Evolutionary conservation across 2,329 filamentous ascomycete genomes (phyloP).

Genomic region (Tolypocladium amazonense): DNA sequence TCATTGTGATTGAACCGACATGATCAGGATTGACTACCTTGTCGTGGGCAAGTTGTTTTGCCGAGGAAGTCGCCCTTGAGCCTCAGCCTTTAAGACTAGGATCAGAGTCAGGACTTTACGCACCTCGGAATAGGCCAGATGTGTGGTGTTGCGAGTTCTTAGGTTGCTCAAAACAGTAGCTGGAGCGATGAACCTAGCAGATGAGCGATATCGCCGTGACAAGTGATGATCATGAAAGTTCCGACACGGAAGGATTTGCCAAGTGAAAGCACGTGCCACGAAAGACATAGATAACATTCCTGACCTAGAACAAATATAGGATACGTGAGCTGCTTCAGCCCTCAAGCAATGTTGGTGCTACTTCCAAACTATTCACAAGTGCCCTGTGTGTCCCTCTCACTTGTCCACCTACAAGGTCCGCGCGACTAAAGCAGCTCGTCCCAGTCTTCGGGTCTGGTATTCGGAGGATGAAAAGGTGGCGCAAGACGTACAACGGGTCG

Average conservation of each 20-base stretch:
- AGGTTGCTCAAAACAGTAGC: too few species aligned
- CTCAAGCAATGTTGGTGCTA: background rate
- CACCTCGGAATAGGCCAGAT: too few species aligned
- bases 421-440: slow-evolving; percentile 1
- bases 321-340: background rate
- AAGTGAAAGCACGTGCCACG: background rate
- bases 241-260: background rate
- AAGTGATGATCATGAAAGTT: too few species aligned
- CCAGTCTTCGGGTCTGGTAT: background rate
- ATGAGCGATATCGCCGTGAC: too few species aligned
- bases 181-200: too few species aligned
- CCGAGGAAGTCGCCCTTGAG: too few species aligned
- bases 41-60: too few species aligned
- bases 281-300: background rate
- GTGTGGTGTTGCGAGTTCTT: too few species aligned
- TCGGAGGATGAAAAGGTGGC: background rate
- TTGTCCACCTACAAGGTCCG: background rate
- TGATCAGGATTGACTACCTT: too few species aligned
- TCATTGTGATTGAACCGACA: too few species aligned
- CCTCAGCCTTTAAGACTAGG: too few species aligned
- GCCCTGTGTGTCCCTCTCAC: background rate
- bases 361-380: background rate
- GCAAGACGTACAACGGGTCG: background rate
- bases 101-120: too few species aligned
- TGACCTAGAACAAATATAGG: background rate